Percentiles rank a stretch among this genome's conserved stretches.
phyloP scores from a whole-genome alignment of 2,329 filamentous ascomycete species.

The Beauveria asiatica region DNA sequence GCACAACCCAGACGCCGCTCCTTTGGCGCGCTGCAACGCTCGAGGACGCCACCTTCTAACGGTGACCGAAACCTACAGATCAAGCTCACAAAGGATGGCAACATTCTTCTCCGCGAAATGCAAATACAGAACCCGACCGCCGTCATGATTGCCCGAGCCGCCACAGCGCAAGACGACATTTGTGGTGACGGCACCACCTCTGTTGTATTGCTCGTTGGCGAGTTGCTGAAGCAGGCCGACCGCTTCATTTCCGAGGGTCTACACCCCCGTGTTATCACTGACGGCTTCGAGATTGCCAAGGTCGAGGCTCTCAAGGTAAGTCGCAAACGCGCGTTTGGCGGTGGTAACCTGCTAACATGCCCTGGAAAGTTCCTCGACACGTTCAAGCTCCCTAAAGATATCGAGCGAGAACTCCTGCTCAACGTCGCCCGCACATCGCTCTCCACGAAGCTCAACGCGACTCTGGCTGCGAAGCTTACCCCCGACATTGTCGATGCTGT shows the following conservation, averaged over 20 bases:
- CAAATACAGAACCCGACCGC: constrained; percentile 99
- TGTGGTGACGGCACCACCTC: constrained; percentile 97
- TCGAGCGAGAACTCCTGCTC: constrained; percentile 88
- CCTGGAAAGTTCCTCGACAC: constrained; percentile 71
- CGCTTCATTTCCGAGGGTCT: constrained; percentile 94
- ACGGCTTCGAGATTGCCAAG: constrained; percentile 97
- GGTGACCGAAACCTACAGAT: constrained; percentile 48
- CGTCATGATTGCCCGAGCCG: constrained; percentile 73
- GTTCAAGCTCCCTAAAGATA: constrained; percentile 82
- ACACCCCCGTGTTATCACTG: constrained; percentile 91
- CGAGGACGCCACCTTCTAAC: constrained; percentile 12
- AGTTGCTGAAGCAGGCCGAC: constrained; percentile 95
- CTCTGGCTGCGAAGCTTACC: constrained; percentile 82
- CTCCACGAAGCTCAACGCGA: constrained; percentile 86
- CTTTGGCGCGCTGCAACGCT: constrained; percentile 18
- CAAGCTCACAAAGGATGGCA: constrained; percentile 98
- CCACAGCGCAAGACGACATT: constrained; percentile 96
- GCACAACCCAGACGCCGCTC: constrained; percentile 21
- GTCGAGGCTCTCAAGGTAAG: constrained; percentile 75
- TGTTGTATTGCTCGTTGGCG: constrained; percentile 88
- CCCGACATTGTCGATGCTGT: constrained; percentile 95
- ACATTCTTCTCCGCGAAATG: constrained; percentile 69
- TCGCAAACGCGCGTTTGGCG: constrained; percentile 3
- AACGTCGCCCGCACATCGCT: constrained; percentile 91
- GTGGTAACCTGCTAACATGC: neutral